Conservation (phyloP, 2,329 filamentous ascomycete genomes). For the Claviceps fusiformis region DNA sequence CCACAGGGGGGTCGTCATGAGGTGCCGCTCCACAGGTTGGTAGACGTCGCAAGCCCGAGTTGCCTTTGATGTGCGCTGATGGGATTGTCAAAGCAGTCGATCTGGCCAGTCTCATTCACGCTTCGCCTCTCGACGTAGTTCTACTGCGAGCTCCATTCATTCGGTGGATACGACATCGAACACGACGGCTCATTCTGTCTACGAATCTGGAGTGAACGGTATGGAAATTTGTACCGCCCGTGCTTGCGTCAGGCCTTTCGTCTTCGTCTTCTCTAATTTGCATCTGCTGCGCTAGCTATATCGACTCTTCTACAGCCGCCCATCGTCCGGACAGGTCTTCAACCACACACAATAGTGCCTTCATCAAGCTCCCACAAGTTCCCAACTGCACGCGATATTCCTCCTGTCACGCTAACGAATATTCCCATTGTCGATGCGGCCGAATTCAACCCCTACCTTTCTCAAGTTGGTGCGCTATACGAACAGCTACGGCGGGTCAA, state of each 20-base stretch:
- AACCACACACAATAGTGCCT: conserved; percentile 62
- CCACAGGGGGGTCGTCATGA: conserved; percentile 38
- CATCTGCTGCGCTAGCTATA: conserved; percentile 47
- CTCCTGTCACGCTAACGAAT: conserved; percentile 81
- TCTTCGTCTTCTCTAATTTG: neutral
- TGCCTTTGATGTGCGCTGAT: conserved; percentile 9
- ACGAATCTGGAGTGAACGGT: conserved; percentile 79
- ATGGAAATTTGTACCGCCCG: conserved; percentile 3
- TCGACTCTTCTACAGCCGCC: conserved; percentile 86
- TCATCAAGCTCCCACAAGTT: conserved; percentile 61
- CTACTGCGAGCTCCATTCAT: conserved; percentile 74
- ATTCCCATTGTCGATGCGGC: conserved; percentile 67
- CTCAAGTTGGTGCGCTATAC: conserved; percentile 75
- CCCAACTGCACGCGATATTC: conserved; percentile 79
- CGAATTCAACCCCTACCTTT: conserved; percentile 72
- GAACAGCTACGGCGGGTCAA: conserved; percentile 79
- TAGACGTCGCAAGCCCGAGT: neutral
- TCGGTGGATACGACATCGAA: conserved; percentile 63
- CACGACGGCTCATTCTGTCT: conserved; percentile 40
- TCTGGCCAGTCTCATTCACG: conserved; percentile 33
- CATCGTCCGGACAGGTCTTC: conserved; percentile 75
- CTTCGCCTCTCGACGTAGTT: conserved; percentile 51
- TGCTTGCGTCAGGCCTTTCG: neutral
- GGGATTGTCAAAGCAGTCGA: conserved; percentile 20
- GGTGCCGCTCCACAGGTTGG: conserved; percentile 46